A percentile compares a stretch with the other conserved stretches of the same genome.
phyloP scores from a whole-genome alignment of 192 early-diverging fungal species.

The Powellomyces hirtus region DNA sequence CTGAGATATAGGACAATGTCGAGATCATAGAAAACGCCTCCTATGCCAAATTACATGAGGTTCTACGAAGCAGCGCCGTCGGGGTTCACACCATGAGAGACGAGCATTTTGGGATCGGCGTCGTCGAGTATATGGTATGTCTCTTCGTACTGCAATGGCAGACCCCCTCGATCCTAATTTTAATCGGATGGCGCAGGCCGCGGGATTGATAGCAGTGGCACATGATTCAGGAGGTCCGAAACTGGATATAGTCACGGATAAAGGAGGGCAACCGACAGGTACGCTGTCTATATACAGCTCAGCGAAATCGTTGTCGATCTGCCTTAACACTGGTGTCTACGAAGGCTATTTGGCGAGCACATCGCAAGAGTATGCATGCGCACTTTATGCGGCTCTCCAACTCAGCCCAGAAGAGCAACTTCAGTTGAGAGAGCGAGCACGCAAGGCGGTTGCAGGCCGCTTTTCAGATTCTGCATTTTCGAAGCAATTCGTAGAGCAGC shows the following conservation, averaged over 20 bases:
- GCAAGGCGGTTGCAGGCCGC: conserved; percentile 57
- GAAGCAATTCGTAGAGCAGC: not conserved
- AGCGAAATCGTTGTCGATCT: not conserved
- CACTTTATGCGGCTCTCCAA: conserved; percentile 45
- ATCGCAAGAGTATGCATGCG: conserved; percentile 64
- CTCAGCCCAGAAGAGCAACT: conserved; percentile 40
- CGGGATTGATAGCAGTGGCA: conserved; percentile 76
- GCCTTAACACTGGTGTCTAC: not conserved
- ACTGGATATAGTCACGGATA: conserved; percentile 69
- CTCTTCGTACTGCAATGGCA: too few species aligned
- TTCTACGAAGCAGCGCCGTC: conserved; percentile 63
- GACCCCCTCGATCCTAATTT: too few species aligned
- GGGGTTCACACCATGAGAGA: conserved; percentile 97
- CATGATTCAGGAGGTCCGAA: conserved; percentile 86
- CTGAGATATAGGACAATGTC: conserved; percentile 64
- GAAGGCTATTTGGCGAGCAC: conserved; percentile 40
- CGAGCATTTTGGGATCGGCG: conserved; percentile 98
- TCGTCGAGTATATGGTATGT: conserved; percentile 96
- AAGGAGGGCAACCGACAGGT: conserved; percentile 12
- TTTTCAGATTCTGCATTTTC: conserved; percentile 72
- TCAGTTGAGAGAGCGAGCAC: conserved; percentile 59
- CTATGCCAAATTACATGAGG: conserved; percentile 62
- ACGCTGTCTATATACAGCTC: not conserved
- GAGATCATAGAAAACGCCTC: conserved; percentile 79
- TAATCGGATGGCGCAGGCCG: too few species aligned